Evolutionary conservation across 1,284 basidiomycete genomes (phyloP), one percentile per base, ranked within the genome.

Genomic region (Ustilago loliicola): DNA sequence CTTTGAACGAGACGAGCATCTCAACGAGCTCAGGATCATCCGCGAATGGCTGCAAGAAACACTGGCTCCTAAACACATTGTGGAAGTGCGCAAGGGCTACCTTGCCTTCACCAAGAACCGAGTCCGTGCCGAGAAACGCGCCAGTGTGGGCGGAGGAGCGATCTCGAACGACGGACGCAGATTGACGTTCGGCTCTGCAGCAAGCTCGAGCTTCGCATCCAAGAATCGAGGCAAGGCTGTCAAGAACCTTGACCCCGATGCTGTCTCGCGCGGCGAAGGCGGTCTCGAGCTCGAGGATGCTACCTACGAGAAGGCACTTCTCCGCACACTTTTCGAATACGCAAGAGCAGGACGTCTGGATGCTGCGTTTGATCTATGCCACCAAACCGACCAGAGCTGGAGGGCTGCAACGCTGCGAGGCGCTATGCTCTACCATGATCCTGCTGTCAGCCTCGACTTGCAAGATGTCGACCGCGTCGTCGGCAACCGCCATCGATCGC

Each of bases 351-450:
- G 96, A 19, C 89, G 92, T 75, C 87, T 97, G 21, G 92, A 93
- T 30, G 91, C 93, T 21, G 96, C 95, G 0, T 89, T 96, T 10
- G 92, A 93, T 45, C 88, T 96, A 15, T 96, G 94, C 83, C 88
- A 92, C 74, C 91, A 91, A 80, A 92, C 93, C 0, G 92, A 94
- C 72, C 93, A 96, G 79, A 92, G 94, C 3, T 98, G 96, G 96
- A 90, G 94, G 32, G 94, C 94, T 0, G 94, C 94, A 0, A 93
- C 92, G 65, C 90, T 96, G 34, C 90, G 92, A 5, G 95, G 94
- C 2, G 91, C 93, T 17, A 77, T 85, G 50, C 80, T 85, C 19
- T 85, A 86, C 57, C 75, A 82, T 45, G 79, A 83, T 25, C 80
- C 83, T 0, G 23, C 38, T 8, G 50, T 83, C 47, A 60, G 63